Base-by-base conservation (phyloP, 441 rosid genomes). In the Gossypium gossypioides region DNA sequence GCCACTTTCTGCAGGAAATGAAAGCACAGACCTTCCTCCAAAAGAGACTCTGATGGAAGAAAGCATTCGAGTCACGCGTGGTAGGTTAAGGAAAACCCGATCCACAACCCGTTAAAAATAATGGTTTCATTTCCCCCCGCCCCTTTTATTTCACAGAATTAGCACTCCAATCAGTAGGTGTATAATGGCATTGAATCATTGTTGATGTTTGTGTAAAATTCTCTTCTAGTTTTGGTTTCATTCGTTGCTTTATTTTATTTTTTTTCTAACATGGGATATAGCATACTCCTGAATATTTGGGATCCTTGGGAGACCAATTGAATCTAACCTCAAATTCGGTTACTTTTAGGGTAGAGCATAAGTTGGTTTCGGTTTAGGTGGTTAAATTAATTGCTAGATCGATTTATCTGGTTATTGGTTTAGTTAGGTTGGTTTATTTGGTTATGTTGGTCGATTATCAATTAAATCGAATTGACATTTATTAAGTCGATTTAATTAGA, bases 11-110 rank as follows among this genome's bases (percentile, higher is more conserved):
- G 22, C 88, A 56, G 69, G 56, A 18, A 78, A 76, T 74, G 86
- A 84, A 71, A 85, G 74, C 66, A 63, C 78, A 13, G 75, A 80
- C 51, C 72, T 85, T 69, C 78, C 91, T 12, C 60, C 85, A 0
- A 82, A 85, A 56, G 97, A 89, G 75, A 82, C 81, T 0, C 46
- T 80, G 40, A 82, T 85, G 85, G 97, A 89, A n/a, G 90, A 82
- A 78, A 71, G 85, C 1, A 60, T 83, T 18, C 81, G 79, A 32
- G 69, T 77, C 18, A 80, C 96, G 24, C 87, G 89, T 34, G 78
- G 57, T 69, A 84, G 75, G 74, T 70, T 80, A 76, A 87, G 83
- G 84, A 90, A 77, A 86, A 64, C 76, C 73, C 88, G 88, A 7
- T 78, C 93, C 10, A 76, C 70, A 19, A 73, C 12, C 57, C 81